Base-by-base conservation (phyloP, 805 yeast species). In the Candida sakaeoensis region DNA sequence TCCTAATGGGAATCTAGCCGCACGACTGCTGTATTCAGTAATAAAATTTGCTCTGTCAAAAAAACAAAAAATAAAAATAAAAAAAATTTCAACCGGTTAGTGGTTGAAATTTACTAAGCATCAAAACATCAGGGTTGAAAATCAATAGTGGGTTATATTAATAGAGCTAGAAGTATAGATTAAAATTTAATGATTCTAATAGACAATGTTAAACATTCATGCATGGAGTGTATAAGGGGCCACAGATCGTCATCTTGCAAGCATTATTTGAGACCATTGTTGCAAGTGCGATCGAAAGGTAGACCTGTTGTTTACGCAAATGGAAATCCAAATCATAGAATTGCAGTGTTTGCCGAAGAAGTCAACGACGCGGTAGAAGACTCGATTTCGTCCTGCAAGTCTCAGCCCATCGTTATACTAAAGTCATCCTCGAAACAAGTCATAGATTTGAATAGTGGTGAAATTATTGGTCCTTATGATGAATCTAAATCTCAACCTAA, bases 211-310 rank as follows among this genome's bases (percentile, higher is more conserved):
- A 84, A 89, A 52, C 84, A 85, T 57, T 85, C 95, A 3, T 88
- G 96, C 60, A 76, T 77, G 40, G 82, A 82, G 53, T 91, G 99
- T 55, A 87, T 93, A 17, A 69, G 96, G 32, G 98, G 98, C 13
- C 99, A 91, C 55, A 65, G 99, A 29, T 85, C 96, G 1, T 80
- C 91, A 1, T 79, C 82, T 40, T 91, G 99, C 60, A 77, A 77
- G 39, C 99, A 91, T 60, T 77, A 84, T 22, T 70, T 75, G 38
- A 71, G 96, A 34, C 87, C 93, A 17, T 67, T 91, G 29, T 80
- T 90, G 9, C 86, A 88, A 52, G 96, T 91, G 9, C 73, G 96
- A 19, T 77, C 86, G n/a, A 75, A 95, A 43, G 99, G 98, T 1
- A 65, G 98, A 34, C 97, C 96, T 0, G 69, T 76, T 19, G 71